Evolutionary conservation across 257 asterid species (phyloP).

Genomic region (Apocynum venetum): DNA sequence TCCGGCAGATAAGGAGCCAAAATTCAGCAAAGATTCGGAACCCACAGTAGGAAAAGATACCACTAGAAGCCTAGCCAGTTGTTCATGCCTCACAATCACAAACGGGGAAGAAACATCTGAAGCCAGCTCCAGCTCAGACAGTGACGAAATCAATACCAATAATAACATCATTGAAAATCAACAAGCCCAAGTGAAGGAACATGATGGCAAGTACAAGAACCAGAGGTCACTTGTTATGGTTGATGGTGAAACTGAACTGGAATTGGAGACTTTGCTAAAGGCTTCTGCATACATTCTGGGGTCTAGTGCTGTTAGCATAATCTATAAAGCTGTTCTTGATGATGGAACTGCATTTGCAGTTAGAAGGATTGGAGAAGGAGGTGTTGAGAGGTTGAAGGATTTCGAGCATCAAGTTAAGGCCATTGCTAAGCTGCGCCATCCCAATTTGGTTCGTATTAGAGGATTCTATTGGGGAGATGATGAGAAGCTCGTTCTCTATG

Average conservation of each 20-base stretch:
- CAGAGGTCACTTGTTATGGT: slow-evolving; percentile 62
- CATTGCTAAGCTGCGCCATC: slow-evolving; percentile 65
- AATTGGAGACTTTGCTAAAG: slow-evolving; percentile 59
- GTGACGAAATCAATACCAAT: slow-evolving; percentile 32
- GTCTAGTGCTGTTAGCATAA: slow-evolving; percentile 60
- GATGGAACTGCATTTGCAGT: slow-evolving; percentile 79
- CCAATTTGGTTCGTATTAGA: slow-evolving; percentile 60
- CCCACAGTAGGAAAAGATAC: slow-evolving; percentile 28
- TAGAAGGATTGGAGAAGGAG: slow-evolving; percentile 76
- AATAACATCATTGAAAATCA: slow-evolving; percentile 14
- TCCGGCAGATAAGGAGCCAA: slow-evolving; percentile 18
- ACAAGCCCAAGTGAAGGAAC: slow-evolving; percentile 13
- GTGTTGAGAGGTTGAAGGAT: slow-evolving; percentile 49
- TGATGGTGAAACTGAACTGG: slow-evolving; percentile 68
- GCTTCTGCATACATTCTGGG: slow-evolving; percentile 92
- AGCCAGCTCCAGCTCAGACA: slow-evolving; percentile 48
- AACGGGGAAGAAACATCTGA: slow-evolving; percentile 60
- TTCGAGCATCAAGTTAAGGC: slow-evolving; percentile 63
- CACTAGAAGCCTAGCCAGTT: slow-evolving; percentile 28
- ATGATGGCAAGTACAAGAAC: slow-evolving; percentile 18
- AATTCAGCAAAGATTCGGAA: slow-evolving; percentile 35
- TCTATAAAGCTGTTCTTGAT: slow-evolving; percentile 81
- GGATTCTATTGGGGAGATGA: slow-evolving; percentile 90
- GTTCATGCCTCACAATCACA: slow-evolving; percentile 51
- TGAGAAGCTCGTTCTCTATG: slow-evolving; percentile 82